These are phyloP conservation scores for Petunia axillaris DNA, from an alignment of 257 asterid genomes.

Conservation along the genomic window DNA sequence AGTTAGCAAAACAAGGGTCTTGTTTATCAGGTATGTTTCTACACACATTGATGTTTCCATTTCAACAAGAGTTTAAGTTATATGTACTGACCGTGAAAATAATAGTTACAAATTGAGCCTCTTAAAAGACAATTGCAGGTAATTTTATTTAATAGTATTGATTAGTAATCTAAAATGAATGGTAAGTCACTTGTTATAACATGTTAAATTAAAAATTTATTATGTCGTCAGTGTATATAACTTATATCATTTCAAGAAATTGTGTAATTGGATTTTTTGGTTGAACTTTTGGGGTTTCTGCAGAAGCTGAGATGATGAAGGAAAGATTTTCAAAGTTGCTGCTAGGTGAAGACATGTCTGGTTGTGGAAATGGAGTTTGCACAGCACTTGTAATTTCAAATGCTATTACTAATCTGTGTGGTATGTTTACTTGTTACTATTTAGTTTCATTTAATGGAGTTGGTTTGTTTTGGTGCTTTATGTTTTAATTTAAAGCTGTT, in stretches of 20 bases:
- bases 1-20: conserved; percentile 59
- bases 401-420: conserved; percentile 85
- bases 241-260: not conserved
- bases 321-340: conserved; percentile 82
- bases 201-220: too few species aligned
- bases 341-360: conserved; percentile 95
- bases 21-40: conserved; percentile 53
- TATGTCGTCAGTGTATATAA: too few species aligned
- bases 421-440: conserved; percentile 38
- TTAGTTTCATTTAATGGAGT: conserved; percentile 2
- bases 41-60: not conserved
- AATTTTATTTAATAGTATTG: too few species aligned
- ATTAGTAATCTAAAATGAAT: too few species aligned
- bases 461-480: not conserved
- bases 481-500: not conserved
- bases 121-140: too few species aligned
- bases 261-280: not conserved
- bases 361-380: conserved; percentile 85
- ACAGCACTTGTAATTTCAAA: conserved; percentile 80
- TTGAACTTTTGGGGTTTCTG: conserved; percentile 17
- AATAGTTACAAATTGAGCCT: too few species aligned
- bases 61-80: not conserved
- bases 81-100: too few species aligned
- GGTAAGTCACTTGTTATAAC: too few species aligned
- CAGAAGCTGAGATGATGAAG: conserved; percentile 82